Percentiles rank a stretch among this genome's conserved stretches.
Evolutionary conservation across 495 filamentous ascomycete species (phyloP).

Genomic region (Talaromyces wortmannii): DNA sequence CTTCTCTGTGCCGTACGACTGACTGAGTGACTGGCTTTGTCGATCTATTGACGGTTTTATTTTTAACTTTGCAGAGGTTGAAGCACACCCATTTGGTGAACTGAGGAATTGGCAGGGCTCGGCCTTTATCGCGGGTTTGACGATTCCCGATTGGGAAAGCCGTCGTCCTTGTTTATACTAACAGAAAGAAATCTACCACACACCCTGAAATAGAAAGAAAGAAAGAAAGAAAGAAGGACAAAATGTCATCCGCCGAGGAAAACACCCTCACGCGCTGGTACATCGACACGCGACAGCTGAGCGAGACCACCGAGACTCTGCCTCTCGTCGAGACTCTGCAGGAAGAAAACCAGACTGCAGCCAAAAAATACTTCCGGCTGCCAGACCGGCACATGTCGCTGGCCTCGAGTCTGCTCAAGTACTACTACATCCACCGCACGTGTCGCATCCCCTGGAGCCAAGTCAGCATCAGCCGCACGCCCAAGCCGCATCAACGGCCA

Average conservation of each 20-base stretch:
- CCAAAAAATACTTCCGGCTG: slow-evolving; percentile 29
- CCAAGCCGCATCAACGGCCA: slow-evolving; percentile 55
- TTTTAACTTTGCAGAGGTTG: too few relatives aligned
- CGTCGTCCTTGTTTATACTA: too few relatives aligned
- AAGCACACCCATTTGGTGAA: too few relatives aligned
- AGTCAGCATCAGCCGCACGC: slow-evolving; percentile 53
- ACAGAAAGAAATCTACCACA: too few relatives aligned
- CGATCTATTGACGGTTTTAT: too few relatives aligned
- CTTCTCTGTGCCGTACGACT: background rate
- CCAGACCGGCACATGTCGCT: slow-evolving; percentile 47
- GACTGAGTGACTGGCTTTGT: background rate
- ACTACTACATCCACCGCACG: slow-evolving; percentile 57
- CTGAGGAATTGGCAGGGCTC: too few relatives aligned
- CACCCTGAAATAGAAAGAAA: too few relatives aligned
- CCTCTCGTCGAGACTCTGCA: slow-evolving; percentile 30
- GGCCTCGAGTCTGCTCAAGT: slow-evolving; percentile 74
- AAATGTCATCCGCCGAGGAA: background rate
- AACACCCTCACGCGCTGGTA: slow-evolving; percentile 26
- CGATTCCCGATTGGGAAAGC: too few relatives aligned
- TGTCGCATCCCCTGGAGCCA: slow-evolving; percentile 60
- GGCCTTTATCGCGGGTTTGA: too few relatives aligned
- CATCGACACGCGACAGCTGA: slow-evolving; percentile 33
- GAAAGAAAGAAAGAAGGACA: too few relatives aligned
- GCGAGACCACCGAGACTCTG: slow-evolving; percentile 19
- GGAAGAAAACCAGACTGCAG: slow-evolving; percentile 23